Evolutionary conservation across 2,329 filamentous ascomycete genomes (phyloP).

Genomic region (Beauveria caledonica): DNA sequence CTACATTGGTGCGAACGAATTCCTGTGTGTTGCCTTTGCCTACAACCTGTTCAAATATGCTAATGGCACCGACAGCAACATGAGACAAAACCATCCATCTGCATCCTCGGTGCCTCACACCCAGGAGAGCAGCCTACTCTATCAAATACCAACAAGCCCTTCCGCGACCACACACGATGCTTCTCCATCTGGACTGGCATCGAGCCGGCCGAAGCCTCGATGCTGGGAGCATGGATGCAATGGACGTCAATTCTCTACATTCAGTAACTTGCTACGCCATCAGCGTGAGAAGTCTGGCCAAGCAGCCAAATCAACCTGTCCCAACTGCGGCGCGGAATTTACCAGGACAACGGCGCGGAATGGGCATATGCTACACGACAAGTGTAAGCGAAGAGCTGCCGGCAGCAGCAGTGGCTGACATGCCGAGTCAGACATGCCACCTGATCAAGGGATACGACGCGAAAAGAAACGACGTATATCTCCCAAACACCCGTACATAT

Average conservation of each 20-base stretch:
- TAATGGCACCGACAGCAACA: not conserved
- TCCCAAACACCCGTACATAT: not conserved
- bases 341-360: conserved; percentile 83
- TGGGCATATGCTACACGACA: conserved; percentile 77
- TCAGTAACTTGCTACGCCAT: conserved; percentile 87
- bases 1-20: conserved; percentile 4
- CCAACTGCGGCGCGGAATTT: conserved; percentile 87
- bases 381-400: conserved; percentile 60
- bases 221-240: conserved; percentile 98
- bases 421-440: not conserved
- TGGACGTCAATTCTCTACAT: conserved; percentile 89
- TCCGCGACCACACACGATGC: not conserved
- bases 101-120: conserved; percentile 11
- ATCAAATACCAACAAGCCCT: conserved; percentile 25
- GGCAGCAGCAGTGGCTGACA: conserved; percentile 25
- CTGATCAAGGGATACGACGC: not conserved
- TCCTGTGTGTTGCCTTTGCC: not conserved
- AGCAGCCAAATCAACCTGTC: conserved; percentile 79
- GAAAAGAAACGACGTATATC: not conserved
- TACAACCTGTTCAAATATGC: not conserved
- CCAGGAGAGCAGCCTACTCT: conserved; percentile 27
- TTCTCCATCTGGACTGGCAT: conserved; percentile 45
- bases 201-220: conserved; percentile 81
- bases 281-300: conserved; percentile 92
- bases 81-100: not conserved